phyloP scores from a whole-genome alignment of 768 basidiomycete species.

The Tubosaeta sp. region DNA sequence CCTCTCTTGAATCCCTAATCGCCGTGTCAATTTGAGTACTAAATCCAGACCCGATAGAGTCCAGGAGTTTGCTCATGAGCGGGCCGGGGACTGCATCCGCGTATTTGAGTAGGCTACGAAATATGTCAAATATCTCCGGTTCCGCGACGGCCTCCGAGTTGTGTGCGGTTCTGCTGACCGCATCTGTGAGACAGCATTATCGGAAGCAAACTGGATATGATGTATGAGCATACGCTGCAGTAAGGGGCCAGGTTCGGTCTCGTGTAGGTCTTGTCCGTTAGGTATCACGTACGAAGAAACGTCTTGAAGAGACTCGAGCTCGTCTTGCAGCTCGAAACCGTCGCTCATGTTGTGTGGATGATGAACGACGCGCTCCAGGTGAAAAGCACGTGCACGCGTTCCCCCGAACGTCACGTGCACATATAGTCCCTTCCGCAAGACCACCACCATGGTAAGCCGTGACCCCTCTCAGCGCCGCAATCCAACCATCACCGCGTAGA shows the following conservation, averaged over 20 bases:
- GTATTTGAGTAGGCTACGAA: constrained; percentile 77
- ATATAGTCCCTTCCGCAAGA: neutral
- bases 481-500: constrained; percentile 43
- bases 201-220: neutral
- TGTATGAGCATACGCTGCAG: constrained; percentile 49
- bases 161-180: constrained; percentile 76
- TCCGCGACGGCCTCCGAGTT: constrained; percentile 70
- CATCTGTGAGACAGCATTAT: constrained; percentile 42
- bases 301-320: constrained; percentile 63
- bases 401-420: neutral
- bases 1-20: constrained; percentile 62
- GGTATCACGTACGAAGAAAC: constrained; percentile 59
- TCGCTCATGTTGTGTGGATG: constrained; percentile 30
- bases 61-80: constrained; percentile 81
- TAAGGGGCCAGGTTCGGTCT: constrained; percentile 50
- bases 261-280: constrained; percentile 60
- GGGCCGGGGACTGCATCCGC: constrained; percentile 56
- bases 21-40: constrained; percentile 70
- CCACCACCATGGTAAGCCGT: constrained; percentile 24
- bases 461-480: neutral
- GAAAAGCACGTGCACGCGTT: constrained; percentile 26
- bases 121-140: constrained; percentile 71
- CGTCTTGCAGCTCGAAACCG: constrained; percentile 75
- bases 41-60: constrained; percentile 78
- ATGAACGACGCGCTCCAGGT: constrained; percentile 6